Evolutionary conservation across 495 filamentous ascomycete genomes (phyloP).

Genomic region (Polyplosphaeria fusca): DNA sequence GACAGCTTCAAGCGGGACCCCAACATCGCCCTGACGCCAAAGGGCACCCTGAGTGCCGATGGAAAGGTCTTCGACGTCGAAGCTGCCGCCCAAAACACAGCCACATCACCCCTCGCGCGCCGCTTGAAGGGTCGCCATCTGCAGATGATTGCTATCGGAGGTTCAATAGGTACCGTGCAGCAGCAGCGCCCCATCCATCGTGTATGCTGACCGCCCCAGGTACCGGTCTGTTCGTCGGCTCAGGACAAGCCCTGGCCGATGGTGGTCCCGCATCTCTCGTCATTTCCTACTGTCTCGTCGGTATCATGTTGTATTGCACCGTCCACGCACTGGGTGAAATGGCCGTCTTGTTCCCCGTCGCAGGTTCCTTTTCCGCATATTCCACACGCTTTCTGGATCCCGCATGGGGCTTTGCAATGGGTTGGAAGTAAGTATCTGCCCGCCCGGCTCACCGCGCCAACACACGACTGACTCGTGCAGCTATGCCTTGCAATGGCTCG

Average conservation of each 20-base stretch:
- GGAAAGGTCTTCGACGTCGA: constrained; percentile 71
- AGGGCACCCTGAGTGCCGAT: constrained; percentile 52
- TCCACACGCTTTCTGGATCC: constrained; percentile 91
- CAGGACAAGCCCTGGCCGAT: constrained; percentile 68
- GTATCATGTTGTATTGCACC: constrained; percentile 86
- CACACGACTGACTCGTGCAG: constrained; percentile 41
- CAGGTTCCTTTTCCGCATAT: constrained; percentile 89
- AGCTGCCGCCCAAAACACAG: constrained; percentile 68
- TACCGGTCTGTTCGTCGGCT: constrained; percentile 88
- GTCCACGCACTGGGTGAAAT: constrained; percentile 90
- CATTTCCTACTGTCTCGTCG: constrained; percentile 78
- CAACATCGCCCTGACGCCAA: constrained; percentile 57
- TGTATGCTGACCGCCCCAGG: constrained; percentile 47
- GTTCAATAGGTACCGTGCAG: constrained; percentile 70
- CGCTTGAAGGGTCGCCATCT: constrained; percentile 79
- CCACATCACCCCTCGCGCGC: constrained; percentile 70
- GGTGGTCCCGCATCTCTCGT: constrained; percentile 85
- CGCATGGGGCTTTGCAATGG: constrained; percentile 97
- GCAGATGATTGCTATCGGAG: constrained; percentile 97
- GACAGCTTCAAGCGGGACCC: constrained; percentile 85
- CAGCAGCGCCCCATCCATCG: neutral
- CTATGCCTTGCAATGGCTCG: constrained; percentile 91
- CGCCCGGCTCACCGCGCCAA: constrained; percentile 2
- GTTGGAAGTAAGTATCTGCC: constrained; percentile 69
- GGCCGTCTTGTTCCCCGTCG: constrained; percentile 85